Base-by-base conservation (phyloP, 2,329 filamentous ascomycete genomes). In the Botrytis squamosa region DNA sequence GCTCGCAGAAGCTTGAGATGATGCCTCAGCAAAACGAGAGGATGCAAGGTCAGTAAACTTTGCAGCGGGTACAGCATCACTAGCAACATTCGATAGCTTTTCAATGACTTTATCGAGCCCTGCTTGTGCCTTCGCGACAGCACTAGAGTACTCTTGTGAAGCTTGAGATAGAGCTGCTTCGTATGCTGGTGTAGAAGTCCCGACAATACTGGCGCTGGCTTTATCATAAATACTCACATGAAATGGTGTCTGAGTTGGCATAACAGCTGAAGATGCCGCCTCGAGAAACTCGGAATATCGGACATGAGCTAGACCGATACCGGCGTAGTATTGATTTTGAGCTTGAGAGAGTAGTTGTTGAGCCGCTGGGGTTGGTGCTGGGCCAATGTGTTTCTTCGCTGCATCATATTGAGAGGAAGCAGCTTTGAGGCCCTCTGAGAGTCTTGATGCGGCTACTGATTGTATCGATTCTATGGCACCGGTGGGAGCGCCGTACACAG, bases 221-320 rank as follows among this genome's bases (percentile, higher is more conserved):
- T 73, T 76, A 68, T 68, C 76, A 40, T 77, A 77, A 14, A 83
- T 71, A 71, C 78, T 81, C 57, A 83, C 79, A 72, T 84, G 81
- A 66, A 78, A 79, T 68, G 89, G 83, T 1, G 85, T 89, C 3
- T 89, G 87, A 0, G 88, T 90, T 25, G 90, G 88, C 18, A 89
- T 88, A 59, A 93, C 85, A 33, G 90, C 92, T 52, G 88, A 89
- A 16, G 92, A 93, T 12, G 92, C 93, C 7, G 91, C 90, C 20
- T 86, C 86, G 3, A 96, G 77, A 79, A 96, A 95, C 68, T 91
- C 91, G 8, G 91, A 90, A 81, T 96, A 96, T 55, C 91, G 89
- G 62, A 90, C 93, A 79, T 97, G 92, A 0, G 94, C 93, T 63
- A 93, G 82, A 42, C 93, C 93, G 38, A 96, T 82, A 18, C 91